A percentile compares a stretch with the other conserved stretches of the same genome.
phyloP scores from a whole-genome alignment of 2,329 filamentous ascomycete species.

The Fusarium concolor region DNA sequence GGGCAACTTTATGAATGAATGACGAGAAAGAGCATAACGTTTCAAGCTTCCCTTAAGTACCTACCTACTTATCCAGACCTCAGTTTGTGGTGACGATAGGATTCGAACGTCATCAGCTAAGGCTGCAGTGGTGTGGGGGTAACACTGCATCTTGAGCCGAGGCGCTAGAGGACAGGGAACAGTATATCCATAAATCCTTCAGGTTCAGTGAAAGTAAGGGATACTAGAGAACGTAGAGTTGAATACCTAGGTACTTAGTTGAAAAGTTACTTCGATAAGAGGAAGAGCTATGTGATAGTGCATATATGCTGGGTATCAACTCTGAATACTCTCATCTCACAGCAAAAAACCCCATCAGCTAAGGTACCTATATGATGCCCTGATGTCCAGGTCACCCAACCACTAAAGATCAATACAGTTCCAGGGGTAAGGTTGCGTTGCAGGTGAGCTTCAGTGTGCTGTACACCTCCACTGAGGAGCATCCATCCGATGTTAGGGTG shows the following conservation, averaged over 20 bases:
- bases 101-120: slow-evolving; percentile 27
- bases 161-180: slow-evolving; percentile 3
- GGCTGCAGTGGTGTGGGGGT: slow-evolving; percentile 20
- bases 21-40: neutral
- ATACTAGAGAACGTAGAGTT: neutral
- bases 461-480: neutral
- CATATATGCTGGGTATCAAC: neutral
- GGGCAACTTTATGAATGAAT: neutral
- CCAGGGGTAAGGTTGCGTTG: slow-evolving; percentile 11
- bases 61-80: too few species aligned
- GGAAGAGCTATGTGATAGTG: neutral
- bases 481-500: neutral
- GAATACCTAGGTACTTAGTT: neutral
- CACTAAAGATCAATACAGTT: slow-evolving; percentile 1
- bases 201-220: neutral
- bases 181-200: neutral
- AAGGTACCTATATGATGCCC: neutral
- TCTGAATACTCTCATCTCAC: neutral
- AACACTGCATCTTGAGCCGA: slow-evolving; percentile 23
- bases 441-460: neutral
- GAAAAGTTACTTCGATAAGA: neutral
- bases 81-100: neutral
- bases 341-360: too few species aligned
- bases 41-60: neutral
- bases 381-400: neutral